Percentiles rank a stretch among this genome's conserved stretches.
Evolutionary conservation across 73 alveolate genomes (phyloP).

Genomic region (Paramecium biaurelia): DNA sequence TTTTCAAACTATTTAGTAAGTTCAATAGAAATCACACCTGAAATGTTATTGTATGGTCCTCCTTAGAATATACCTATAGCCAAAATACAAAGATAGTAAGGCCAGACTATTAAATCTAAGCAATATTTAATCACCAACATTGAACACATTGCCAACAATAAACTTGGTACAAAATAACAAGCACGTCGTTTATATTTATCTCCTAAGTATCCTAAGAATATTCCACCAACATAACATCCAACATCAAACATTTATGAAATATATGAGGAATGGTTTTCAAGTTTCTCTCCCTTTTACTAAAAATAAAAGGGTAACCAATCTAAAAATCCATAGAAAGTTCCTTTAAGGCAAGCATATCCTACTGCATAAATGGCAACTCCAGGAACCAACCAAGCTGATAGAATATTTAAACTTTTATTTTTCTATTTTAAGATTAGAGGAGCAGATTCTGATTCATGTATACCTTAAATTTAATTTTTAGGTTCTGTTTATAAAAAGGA

Average conservation of each 20-base stretch:
- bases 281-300: background rate
- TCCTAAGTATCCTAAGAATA: slow-evolving; percentile 50
- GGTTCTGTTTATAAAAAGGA: background rate
- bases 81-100: slow-evolving; percentile 42
- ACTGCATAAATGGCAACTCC: slow-evolving; percentile 60
- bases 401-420: slow-evolving; percentile 19
- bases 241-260: slow-evolving; percentile 60
- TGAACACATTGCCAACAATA: slow-evolving; percentile 11
- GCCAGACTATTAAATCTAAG: background rate
- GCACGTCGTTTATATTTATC: slow-evolving; percentile 49
- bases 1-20: slow-evolving; percentile 32
- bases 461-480: background rate
- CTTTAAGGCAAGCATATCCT: slow-evolving; percentile 51
- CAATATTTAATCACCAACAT: slow-evolving; percentile 41
- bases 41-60: slow-evolving; percentile 58
- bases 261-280: slow-evolving; percentile 29
- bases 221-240: slow-evolving; percentile 60
- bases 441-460: background rate
- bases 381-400: slow-evolving; percentile 55
- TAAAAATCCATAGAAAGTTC: slow-evolving; percentile 47
- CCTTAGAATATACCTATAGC: slow-evolving; percentile 53
- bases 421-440: background rate
- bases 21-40: slow-evolving; percentile 53
- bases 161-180: slow-evolving; percentile 13
- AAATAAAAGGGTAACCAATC: slow-evolving; percentile 56